Percentiles rank a stretch among this genome's conserved stretches.
phyloP scores from a whole-genome alignment of 176 grass and related monocot genomes.

The barley (Hordeum vulgare) region MorexV3_pseudomolecules_assembly NC_058522.1:582208589-582209088 shows the following conservation, averaged over 20 bases:
- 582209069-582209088: constrained; percentile 96
- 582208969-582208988: constrained; percentile 99
- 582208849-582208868: constrained; percentile 86
- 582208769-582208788: constrained; percentile 92
- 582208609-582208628: constrained; percentile 81
- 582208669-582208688: constrained; percentile 93
- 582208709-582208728: constrained; percentile 88
- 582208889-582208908: constrained; percentile 93
- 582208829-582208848: constrained; percentile 89
- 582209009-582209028: constrained; percentile 88
- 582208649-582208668: constrained; percentile 93
- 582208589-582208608: constrained; percentile 92
- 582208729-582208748: constrained; percentile 94
- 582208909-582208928: constrained; percentile 87
- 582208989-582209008: constrained; percentile 96
- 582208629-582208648: constrained; percentile 82
- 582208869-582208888: constrained; percentile 86
- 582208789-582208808: constrained; percentile 92
- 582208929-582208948: constrained; percentile 81
- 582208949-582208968: constrained; percentile 89
- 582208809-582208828: constrained; percentile 95
- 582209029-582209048: constrained; percentile 97
- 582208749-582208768: constrained; percentile 80
- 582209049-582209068: constrained; percentile 85
- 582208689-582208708: constrained; percentile 81